Base-by-base conservation (phyloP, 768 basidiomycete genomes). In the Suillus cothurnatus region DNA sequence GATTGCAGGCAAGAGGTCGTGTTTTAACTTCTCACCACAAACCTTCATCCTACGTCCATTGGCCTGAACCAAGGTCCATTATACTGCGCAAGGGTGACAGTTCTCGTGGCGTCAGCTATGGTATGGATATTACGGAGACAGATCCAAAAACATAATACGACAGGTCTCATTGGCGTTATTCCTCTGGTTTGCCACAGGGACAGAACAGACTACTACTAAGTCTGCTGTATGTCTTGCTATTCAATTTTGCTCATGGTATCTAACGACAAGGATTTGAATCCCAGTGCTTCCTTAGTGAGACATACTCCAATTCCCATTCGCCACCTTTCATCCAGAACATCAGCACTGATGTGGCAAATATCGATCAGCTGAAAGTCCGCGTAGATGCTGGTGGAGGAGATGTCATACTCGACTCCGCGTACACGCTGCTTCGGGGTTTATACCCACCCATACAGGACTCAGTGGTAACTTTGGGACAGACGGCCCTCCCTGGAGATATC, bases 351-450 rank as follows among this genome's bases (percentile, higher is more conserved):
- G 80, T 91, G 67, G 88, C 87, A 43, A 82, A 89, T 79, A 86
- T 88, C 74, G 81, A 77, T 69, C 83, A 90, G 76, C 80, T 92
- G 68, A 86, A 87, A 69, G 84, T 89, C 53, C 87, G 86, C 67
- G 89, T 88, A 72, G 92, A 92, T 78, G 86, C 86, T 63, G 90
- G 90, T 55, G 86, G 86, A 74, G 91, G 91, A 63, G 81, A 85
- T n/a, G 86, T 89, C 56, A 90, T 92, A 65, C 89, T 90, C 77
- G 90, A 93, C 80, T 88, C 88, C n/a, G 88, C 90, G 26, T 87
- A 88, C 61, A 90, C 91, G 9, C 80, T 92, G 56, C 82, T 91
- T 49, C 92, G 93, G 74, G 91, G 91, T n/a, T 80, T 93, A 57
- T 91, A 88, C 81, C 91, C 92, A 19, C 90, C 91, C 12, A 88